phyloP scores from a whole-genome alignment of 2,329 filamentous ascomycete genomes.

The Elsinoe fawcettii region DNA sequence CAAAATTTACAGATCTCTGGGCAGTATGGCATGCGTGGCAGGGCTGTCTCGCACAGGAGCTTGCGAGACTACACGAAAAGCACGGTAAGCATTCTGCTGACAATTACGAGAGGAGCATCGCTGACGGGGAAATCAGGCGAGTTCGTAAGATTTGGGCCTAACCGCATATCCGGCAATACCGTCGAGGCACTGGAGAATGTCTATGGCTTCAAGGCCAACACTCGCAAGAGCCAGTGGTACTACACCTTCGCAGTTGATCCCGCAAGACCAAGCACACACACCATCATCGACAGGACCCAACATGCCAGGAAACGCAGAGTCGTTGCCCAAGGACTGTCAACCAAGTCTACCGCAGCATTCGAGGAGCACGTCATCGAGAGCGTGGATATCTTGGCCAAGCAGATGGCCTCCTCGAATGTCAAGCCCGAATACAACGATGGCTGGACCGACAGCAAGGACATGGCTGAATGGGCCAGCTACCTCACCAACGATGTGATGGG shows the following conservation, averaged over 20 bases:
- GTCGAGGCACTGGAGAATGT: slow-evolving; percentile 53
- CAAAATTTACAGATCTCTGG: slow-evolving; percentile 25
- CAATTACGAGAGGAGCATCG: neutral
- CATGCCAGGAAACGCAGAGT: slow-evolving; percentile 43
- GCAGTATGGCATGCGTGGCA: slow-evolving; percentile 25
- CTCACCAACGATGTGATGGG: slow-evolving; percentile 35
- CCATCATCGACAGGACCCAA: slow-evolving; percentile 37
- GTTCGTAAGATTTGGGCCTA: slow-evolving; percentile 71
- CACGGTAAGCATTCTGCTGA: slow-evolving; percentile 43
- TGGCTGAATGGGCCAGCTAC: slow-evolving; percentile 37
- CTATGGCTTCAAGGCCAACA: slow-evolving; percentile 42
- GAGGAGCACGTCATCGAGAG: slow-evolving; percentile 40
- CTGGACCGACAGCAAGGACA: slow-evolving; percentile 39
- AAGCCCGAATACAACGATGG: slow-evolving; percentile 23
- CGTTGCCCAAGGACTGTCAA: slow-evolving; percentile 40
- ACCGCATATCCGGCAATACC: slow-evolving; percentile 70
- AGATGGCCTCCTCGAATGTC: slow-evolving; percentile 26
- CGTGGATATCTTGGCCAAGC: slow-evolving; percentile 34
- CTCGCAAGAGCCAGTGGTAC: slow-evolving; percentile 44
- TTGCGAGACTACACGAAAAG: slow-evolving; percentile 54
- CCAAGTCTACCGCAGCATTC: slow-evolving; percentile 38
- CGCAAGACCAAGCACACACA: slow-evolving; percentile 37
- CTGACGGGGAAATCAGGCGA: slow-evolving; percentile 22
- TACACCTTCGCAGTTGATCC: slow-evolving; percentile 39
- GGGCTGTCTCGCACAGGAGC: slow-evolving; percentile 26